Evolutionary conservation across 768 basidiomycete species (phyloP), one percentile per base, ranked within the genome.

Genomic region (Candolleomyces eurysporus): DNA sequence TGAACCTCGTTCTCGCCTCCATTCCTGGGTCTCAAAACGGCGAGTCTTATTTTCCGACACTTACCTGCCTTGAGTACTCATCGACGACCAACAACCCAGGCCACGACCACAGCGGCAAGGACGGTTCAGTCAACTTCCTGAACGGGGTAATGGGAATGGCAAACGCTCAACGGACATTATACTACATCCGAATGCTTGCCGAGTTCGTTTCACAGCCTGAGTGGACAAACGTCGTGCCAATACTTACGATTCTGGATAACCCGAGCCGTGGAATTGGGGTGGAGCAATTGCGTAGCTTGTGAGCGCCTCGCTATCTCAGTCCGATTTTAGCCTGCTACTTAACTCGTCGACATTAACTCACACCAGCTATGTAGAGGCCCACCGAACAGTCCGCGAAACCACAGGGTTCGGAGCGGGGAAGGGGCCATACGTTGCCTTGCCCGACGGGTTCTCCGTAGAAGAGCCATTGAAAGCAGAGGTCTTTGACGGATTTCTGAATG

Each of bases 21-120:
- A 78, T 88, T 30, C 92, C 93, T 39, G 92, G 93, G 48, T 85
- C 84, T 48, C 91, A 92, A 68, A 91, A 91, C 69, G 90, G 88
- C 72, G 50, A 50, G 69, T 66, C 72, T 65, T 50, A 71, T 14
- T 31, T 84, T 84, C 4, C 69, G 72, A 42, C 43, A 31, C 11
- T 26, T 36, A 5, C 2, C 6, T 11, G 36, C 11, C 36, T 26
- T 26, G 26, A n/a, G n/a, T 36, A 36, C 5, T 36, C 70, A 87
- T 69, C 90, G 48, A 65, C 63, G 65, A 36, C 11, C 36, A 6
- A 32, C 80, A 83, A 61, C 5, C 36, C 61, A 82, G 83, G 80
- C 26, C 82, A 78, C 62, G 85, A 85, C 64, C 82, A 87, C 67
- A 85, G 75, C 70, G 85, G 87, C 79, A 86, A 76, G 67, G 63